Conservation (phyloP, 2,329 filamentous ascomycete genomes). For the Periconia macrospinosa region DNA sequence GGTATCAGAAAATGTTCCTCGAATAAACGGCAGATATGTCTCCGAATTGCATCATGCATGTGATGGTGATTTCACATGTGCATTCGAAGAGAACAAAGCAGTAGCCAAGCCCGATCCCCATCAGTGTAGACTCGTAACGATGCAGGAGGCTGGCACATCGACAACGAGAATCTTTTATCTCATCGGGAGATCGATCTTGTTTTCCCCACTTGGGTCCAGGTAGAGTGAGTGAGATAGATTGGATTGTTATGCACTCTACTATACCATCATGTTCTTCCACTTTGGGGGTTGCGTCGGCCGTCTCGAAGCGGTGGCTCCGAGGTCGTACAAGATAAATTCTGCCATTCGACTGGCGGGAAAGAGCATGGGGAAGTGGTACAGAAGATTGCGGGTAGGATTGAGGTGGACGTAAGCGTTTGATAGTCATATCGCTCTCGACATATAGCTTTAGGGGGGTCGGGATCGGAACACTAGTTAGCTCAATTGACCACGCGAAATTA, state of each 20-base stretch:
- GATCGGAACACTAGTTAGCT: not conserved
- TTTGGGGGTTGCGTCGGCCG: no score
- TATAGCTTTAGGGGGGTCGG: not conserved
- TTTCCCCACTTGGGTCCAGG: not conserved
- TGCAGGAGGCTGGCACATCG: not conserved
- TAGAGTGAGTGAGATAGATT: not conserved
- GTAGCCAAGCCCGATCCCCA: not conserved
- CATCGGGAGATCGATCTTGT: no score
- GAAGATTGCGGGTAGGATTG: not conserved
- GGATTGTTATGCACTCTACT: not conserved
- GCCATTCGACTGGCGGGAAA: not conserved
- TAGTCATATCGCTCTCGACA: not conserved
- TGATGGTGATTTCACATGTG: not conserved
- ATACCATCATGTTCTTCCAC: no score
- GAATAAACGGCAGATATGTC: no score
- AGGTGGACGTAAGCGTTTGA: not conserved
- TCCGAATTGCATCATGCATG: not conserved
- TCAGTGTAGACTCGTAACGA: not conserved
- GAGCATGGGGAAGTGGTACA: not conserved
- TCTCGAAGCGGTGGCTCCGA: no score
- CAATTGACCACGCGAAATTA: not conserved
- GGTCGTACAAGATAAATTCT: no score
- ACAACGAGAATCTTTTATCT: not conserved
- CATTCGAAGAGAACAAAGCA: not conserved
- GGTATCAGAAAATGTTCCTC: no score